Evolutionary conservation across 192 early-diverging fungal genomes (phyloP).

Genomic region (Coemansia sp.): DNA sequence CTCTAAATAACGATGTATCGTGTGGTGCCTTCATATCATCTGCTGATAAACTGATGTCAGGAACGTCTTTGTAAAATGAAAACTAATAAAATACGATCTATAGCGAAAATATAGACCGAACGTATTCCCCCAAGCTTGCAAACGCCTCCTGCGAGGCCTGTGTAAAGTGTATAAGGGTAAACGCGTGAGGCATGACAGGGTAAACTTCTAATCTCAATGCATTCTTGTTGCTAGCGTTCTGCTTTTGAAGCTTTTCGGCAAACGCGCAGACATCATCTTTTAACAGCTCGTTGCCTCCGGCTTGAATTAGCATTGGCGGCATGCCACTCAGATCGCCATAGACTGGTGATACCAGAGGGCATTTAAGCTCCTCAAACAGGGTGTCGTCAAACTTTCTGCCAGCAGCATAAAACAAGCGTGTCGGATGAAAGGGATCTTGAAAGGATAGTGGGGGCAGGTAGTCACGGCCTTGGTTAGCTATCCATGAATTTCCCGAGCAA

Average conservation of each 20-base stretch:
- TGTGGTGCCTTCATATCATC: too few species aligned
- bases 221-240: neutral
- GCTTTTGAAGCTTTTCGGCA: conserved; percentile 16
- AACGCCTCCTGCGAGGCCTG: conserved; percentile 34
- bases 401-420: conserved; percentile 45
- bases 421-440: conserved; percentile 42
- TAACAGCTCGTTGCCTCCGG: conserved; percentile 46
- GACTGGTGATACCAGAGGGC: conserved; percentile 45
- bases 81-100: neutral
- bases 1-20: too few species aligned
- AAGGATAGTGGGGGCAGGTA: conserved; percentile 32
- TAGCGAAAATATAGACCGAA: neutral
- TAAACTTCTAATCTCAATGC: conserved; percentile 21
- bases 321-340: conserved; percentile 31
- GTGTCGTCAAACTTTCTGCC: conserved; percentile 19
- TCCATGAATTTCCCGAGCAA: conserved; percentile 42
- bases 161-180: conserved; percentile 43
- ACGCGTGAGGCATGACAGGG: conserved; percentile 47
- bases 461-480: conserved; percentile 22
- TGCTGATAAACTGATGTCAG: neutral
- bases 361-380: conserved; percentile 35
- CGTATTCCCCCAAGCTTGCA: conserved; percentile 24
- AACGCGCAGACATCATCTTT: conserved; percentile 40
- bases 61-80: neutral
- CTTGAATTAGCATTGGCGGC: conserved; percentile 50